Conservation (phyloP, 805 yeast species). For the Wickerhamomyces rabaulensis region DNA sequence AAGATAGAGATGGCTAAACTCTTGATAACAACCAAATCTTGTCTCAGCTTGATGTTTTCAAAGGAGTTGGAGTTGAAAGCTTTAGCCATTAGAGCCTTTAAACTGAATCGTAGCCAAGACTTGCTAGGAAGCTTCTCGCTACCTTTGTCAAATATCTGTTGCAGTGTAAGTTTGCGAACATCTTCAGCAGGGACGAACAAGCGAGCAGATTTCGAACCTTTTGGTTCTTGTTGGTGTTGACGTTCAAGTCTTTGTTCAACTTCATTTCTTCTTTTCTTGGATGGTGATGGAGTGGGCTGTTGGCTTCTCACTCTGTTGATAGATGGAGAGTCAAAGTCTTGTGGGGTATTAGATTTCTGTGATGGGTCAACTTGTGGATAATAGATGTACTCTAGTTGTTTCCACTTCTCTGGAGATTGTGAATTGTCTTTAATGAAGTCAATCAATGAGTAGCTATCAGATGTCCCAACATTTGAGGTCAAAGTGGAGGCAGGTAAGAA, state of each 20-base stretch:
- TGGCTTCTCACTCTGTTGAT: constrained; percentile 10
- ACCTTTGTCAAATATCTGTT: constrained; percentile 63
- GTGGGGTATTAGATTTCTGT: not conserved
- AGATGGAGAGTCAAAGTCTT: constrained; percentile 9
- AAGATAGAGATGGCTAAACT: constrained; percentile 63
- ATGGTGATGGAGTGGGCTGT: constrained; percentile 14
- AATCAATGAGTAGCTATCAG: constrained; percentile 38
- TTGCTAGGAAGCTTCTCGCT: constrained; percentile 52
- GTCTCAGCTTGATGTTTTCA: constrained; percentile 51
- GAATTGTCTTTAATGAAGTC: constrained; percentile 41
- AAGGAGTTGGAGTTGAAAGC: constrained; percentile 57
- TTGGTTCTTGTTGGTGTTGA: not conserved
- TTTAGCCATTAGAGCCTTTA: constrained; percentile 61
- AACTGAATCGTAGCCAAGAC: constrained; percentile 57
- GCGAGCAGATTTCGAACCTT: constrained; percentile 40
- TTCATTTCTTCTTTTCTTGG: constrained; percentile 17
- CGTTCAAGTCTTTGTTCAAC: constrained; percentile 3
- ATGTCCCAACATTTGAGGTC: constrained; percentile 27
- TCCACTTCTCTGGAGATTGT: constrained; percentile 53
- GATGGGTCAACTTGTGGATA: constrained; percentile 22
- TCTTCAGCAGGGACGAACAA: constrained; percentile 51
- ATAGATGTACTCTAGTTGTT: constrained; percentile 47
- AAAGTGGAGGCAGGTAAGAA: constrained; percentile 45
- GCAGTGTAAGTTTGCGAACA: constrained; percentile 46
- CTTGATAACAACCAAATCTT: constrained; percentile 55